Percentiles rank a stretch among this genome's conserved stretches.
Evolutionary conservation across 2,329 filamentous ascomycete species (phyloP).

Genomic region (Arthrobotrys sphaeroides): DNA sequence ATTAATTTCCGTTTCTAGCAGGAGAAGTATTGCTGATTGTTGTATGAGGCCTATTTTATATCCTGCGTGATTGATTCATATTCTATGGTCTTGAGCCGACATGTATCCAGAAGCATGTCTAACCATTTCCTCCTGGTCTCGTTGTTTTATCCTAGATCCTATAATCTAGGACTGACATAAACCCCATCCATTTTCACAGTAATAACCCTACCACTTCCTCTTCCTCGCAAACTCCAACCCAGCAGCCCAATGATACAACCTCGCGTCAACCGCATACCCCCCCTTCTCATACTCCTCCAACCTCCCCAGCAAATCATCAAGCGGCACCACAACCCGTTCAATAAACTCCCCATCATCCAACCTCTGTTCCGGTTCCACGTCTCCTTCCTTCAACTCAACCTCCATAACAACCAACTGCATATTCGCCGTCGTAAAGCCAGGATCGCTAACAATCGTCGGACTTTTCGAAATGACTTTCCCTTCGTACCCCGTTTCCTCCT

Average conservation of each 20-base stretch:
- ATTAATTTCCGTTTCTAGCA: too few species aligned
- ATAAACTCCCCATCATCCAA: slow-evolving; percentile 72
- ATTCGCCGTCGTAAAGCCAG: slow-evolving; percentile 70
- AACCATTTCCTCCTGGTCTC: not conserved
- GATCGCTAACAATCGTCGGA: slow-evolving; percentile 74
- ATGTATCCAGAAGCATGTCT: too few species aligned
- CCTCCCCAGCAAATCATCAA: slow-evolving; percentile 68
- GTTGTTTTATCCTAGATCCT: too few species aligned
- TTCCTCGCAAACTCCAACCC: slow-evolving; percentile 66
- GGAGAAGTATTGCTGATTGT: too few species aligned
- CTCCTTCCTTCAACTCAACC: slow-evolving; percentile 63
- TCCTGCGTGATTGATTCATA: too few species aligned
- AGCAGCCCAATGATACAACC: slow-evolving; percentile 71
- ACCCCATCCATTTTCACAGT: too few species aligned
- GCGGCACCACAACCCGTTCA: slow-evolving; percentile 69
- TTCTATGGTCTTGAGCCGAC: too few species aligned
- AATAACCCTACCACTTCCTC: slow-evolving; percentile 59
- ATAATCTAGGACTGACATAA: not conserved
- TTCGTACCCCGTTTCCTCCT: slow-evolving; percentile 72
- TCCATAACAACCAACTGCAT: slow-evolving; percentile 71
- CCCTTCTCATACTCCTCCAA: slow-evolving; percentile 65
- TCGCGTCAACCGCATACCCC: slow-evolving; percentile 68
- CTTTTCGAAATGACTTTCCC: slow-evolving; percentile 68
- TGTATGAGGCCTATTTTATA: too few species aligned
- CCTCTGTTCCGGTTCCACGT: slow-evolving; percentile 68